Evolutionary conservation across 140 eudicot species (phyloP), one percentile per base, ranked within the genome.

Genomic region (Erigeron philadelphicus): DNA sequence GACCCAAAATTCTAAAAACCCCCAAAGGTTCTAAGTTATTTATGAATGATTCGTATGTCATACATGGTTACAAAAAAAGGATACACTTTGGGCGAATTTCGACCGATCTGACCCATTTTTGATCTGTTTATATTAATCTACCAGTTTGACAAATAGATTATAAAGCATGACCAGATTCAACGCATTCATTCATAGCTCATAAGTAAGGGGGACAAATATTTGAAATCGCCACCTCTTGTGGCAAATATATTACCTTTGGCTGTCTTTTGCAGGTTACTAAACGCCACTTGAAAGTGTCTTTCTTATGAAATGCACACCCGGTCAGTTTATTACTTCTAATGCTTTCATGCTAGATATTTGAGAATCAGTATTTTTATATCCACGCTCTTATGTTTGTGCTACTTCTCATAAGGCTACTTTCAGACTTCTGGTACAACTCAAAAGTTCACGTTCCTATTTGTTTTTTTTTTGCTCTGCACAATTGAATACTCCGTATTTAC

Each of bases 211-310:
- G 73, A 53, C n/a, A 16, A 41, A 31, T 2, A 31, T 4, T 31
- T 0, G 4, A 31, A 9, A 55, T 40, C 41, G 43, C 23, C 65
- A 55, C 44, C 44, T 55, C n/a, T 17, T 8, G 10, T 15, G 43
- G 38, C 43, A 15, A 38, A 9, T 38, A 6, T 38, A 48, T 52
- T 35, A 62, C 58, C 17, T 75, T 74, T 47, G 21, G 57, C 79
- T 25, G 56, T 2, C 61, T 74, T 66, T 66, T 75, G 68, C 67
- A 58, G 68, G 58, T 44, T 47, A 59, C 19, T 46, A 60, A 31
- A 35, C 54, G 41, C 46, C 50, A 12, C 16, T 17, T 35, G 53
- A 17, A 61, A 61, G 76, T 42, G 21, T 46, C 44, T 21, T 68
- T 12, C 5, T 56, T 18, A 40, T 7, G 18, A 53, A 68, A 19